Base-by-base conservation (phyloP, 2,329 filamentous ascomycete species). In the Cladosporium sp. region DNA sequence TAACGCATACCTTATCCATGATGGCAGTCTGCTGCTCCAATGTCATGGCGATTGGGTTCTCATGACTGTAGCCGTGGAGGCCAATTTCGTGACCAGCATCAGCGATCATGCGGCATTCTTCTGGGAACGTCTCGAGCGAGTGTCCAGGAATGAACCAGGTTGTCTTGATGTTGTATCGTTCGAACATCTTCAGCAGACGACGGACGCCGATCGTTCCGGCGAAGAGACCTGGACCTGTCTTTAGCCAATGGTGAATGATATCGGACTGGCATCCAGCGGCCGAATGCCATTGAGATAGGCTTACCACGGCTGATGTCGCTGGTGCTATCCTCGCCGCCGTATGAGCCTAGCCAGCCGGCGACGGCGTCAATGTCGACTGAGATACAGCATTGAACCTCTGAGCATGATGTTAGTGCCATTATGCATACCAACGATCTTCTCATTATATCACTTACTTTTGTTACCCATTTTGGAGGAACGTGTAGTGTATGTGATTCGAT, bases 21-120 rank as follows among this genome's bases (percentile, higher is more conserved):
- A 92, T 86, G 59, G 89, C 87, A 14, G 81, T 82, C 71, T 92
- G 88, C 73, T 92, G 89, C 68, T 91, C 88, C 1, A 88, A 70
- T 0, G 81, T 88, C 87, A 91, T 89, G 59, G 86, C 82, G 0
- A 78, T 79, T 0, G 88, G 87, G 65, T 91, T 90, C 69, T 91
- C 88, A 66, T 91, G 88, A 0, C 82, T 85, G 73, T 91, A 91
- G 4, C 87, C 88, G 63, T 91, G 88, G 6, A 88, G 77, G 1
- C 86, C 86, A 60, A 83, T 84, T 68, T 88, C 86, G 66, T 88
- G 86, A 2, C 85, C 85, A 0, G 80, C 78, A 61, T 88, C 85
- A 14, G 82, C 80, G 7, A 88, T 77, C 72, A 80, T 76, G 56
- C 75, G 81, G 66, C 83, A 86, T 69, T 88, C 84, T 69, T 87